Conservation (phyloP, 73 alveolate species). For the Effrenium voratum region DNA sequence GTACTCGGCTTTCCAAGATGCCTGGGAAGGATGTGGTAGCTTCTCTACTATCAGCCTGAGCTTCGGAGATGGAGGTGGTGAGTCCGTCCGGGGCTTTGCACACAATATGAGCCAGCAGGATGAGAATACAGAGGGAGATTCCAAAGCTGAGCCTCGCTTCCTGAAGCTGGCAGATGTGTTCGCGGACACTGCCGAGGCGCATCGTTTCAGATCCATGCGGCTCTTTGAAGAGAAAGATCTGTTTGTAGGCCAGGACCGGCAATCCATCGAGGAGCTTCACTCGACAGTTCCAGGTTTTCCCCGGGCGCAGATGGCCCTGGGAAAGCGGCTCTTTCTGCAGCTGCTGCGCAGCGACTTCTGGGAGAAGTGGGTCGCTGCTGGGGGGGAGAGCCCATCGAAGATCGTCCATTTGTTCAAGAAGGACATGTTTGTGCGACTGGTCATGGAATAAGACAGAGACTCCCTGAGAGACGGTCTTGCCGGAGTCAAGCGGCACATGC, state of each 20-base stretch:
- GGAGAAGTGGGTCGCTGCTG: neutral
- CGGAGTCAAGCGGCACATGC: too few relatives aligned
- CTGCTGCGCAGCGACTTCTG: conserved; percentile 35
- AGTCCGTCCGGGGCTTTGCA: neutral
- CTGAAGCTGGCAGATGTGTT: conserved; percentile 47
- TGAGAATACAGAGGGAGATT: neutral
- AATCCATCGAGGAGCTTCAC: neutral
- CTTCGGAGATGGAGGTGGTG: conserved; percentile 33
- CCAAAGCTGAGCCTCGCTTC: neutral
- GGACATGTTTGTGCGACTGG: conserved; percentile 36
- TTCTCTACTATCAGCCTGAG: neutral
- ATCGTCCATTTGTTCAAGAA: neutral
- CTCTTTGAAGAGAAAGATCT: conserved; percentile 4
- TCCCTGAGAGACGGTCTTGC: too few relatives aligned
- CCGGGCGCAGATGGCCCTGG: conserved; percentile 42
- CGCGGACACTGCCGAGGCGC: conserved; percentile 26
- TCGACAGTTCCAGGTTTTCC: too few relatives aligned
- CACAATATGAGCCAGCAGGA: neutral
- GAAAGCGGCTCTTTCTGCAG: conserved; percentile 33
- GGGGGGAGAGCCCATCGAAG: conserved; percentile 47
- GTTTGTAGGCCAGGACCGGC: neutral
- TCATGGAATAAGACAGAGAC: too few relatives aligned
- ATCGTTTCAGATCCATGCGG: neutral
- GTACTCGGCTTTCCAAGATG: conserved; percentile 18
- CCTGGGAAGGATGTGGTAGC: conserved; percentile 7